phyloP scores from a whole-genome alignment of 352 stramenopile species.

The Thraustochytrium sp. region DNA sequence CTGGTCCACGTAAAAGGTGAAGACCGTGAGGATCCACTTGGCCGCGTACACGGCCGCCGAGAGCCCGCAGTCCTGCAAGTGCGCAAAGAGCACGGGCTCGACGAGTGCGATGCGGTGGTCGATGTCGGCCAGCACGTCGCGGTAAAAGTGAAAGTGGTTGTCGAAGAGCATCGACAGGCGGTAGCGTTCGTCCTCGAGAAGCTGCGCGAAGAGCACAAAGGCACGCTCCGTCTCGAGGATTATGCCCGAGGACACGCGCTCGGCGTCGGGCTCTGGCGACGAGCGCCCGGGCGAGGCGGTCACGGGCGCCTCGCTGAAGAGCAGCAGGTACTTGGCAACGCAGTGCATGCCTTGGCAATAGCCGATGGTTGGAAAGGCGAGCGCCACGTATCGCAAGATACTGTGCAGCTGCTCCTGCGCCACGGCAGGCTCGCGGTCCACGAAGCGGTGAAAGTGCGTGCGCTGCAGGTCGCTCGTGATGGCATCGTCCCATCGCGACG shows the following conservation, averaged over 20 bases:
- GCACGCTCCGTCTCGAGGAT: constrained; percentile 20
- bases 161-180: constrained; percentile 4
- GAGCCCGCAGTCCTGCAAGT: background rate
- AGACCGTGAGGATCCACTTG: constrained; percentile 37
- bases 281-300: background rate
- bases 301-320: constrained; percentile 15
- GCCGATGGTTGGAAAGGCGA: constrained; percentile 14
- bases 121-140: background rate
- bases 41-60: constrained; percentile 28
- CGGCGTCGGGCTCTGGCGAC: background rate
- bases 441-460: constrained; percentile 33
- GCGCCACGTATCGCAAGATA: constrained; percentile 26
- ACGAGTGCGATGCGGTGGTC: background rate
- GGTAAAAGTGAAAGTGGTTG: background rate
- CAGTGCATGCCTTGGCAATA: constrained; percentile 41
- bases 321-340: constrained; percentile 30
- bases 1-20: constrained; percentile 43
- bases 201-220: constrained; percentile 43
- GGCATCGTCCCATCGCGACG: constrained; percentile 3
- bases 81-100: constrained; percentile 23
- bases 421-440: background rate
- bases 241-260: constrained; percentile 1
- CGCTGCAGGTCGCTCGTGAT: constrained; percentile 25
- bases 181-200: constrained; percentile 11
- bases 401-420: constrained; percentile 33